Evolutionary conservation across 2,329 filamentous ascomycete genomes (phyloP).

Genomic region (Fusarium marasasianum): DNA sequence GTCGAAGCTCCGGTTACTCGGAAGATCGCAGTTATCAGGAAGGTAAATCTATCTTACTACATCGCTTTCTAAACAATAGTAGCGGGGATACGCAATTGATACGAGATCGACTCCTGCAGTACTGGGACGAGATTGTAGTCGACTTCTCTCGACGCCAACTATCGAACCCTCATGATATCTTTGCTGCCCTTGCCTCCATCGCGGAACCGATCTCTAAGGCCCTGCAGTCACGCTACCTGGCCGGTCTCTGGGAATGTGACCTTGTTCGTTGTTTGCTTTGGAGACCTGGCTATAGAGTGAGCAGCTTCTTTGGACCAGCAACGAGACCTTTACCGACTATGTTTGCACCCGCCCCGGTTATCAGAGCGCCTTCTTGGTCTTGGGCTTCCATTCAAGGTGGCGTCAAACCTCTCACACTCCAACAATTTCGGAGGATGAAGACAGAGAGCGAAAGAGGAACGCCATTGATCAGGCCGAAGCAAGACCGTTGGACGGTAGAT

Average conservation of each 20-base stretch:
- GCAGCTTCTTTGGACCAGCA: background rate
- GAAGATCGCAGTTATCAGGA: background rate
- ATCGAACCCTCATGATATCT: slow-evolving; percentile 20
- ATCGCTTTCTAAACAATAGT: background rate
- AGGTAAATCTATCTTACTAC: background rate
- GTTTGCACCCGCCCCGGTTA: background rate
- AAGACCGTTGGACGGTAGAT: background rate
- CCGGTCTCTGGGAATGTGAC: slow-evolving; percentile 17
- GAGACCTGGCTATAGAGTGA: background rate
- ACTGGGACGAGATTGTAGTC: slow-evolving; percentile 7
- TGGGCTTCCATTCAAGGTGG: slow-evolving; percentile 19
- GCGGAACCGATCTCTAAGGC: background rate
- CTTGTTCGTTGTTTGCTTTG: background rate
- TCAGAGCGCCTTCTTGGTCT: slow-evolving; percentile 20
- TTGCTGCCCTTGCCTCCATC: slow-evolving; percentile 14
- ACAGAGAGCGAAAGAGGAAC: background rate
- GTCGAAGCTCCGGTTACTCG: background rate
- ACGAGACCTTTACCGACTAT: slow-evolving; percentile 1
- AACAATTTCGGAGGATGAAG: background rate
- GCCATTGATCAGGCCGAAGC: background rate
- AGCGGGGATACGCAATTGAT: background rate
- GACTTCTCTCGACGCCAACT: background rate
- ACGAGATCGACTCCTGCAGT: background rate
- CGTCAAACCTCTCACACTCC: background rate
- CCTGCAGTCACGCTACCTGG: slow-evolving; percentile 5